Conservation (phyloP, 202 grass and related monocot genomes). For the Brachypodium distachyon region DNA sequence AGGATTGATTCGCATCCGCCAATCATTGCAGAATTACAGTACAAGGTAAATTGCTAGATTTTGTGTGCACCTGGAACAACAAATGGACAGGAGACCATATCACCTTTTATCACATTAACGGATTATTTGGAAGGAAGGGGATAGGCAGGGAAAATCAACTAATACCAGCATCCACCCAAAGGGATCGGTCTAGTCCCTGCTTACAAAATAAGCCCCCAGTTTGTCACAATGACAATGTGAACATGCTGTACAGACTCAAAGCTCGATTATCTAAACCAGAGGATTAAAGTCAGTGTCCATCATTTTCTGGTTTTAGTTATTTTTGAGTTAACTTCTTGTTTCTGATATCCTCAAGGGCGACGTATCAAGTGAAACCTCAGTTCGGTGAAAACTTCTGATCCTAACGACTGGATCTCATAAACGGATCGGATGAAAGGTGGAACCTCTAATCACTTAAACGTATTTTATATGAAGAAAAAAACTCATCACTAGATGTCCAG, state of each 20-base stretch:
- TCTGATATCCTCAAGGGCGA: too few relatives aligned
- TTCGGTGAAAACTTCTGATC: too few relatives aligned
- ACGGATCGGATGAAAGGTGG: too few relatives aligned
- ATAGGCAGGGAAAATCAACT: too few relatives aligned
- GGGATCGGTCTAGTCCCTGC: too few relatives aligned
- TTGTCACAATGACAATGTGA: background rate
- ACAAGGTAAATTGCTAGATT: background rate
- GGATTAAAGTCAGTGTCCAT: background rate
- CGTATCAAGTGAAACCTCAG: too few relatives aligned
- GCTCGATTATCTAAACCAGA: background rate
- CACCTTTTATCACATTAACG: background rate
- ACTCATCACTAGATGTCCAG: too few relatives aligned
- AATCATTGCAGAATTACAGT: background rate
- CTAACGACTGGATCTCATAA: too few relatives aligned
- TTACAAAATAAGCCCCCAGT: background rate
- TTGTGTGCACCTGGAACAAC: background rate
- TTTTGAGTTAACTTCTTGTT: background rate
- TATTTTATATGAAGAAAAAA: too few relatives aligned
- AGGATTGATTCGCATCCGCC: background rate
- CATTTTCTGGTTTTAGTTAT: background rate
- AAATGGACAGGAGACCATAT: background rate
- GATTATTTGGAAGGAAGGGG: too few relatives aligned
- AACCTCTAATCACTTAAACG: too few relatives aligned
- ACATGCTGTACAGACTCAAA: background rate
- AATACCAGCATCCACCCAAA: too few relatives aligned